Conservation (phyloP, 768 basidiomycete species). For the Boletus vinaceobasis region DNA sequence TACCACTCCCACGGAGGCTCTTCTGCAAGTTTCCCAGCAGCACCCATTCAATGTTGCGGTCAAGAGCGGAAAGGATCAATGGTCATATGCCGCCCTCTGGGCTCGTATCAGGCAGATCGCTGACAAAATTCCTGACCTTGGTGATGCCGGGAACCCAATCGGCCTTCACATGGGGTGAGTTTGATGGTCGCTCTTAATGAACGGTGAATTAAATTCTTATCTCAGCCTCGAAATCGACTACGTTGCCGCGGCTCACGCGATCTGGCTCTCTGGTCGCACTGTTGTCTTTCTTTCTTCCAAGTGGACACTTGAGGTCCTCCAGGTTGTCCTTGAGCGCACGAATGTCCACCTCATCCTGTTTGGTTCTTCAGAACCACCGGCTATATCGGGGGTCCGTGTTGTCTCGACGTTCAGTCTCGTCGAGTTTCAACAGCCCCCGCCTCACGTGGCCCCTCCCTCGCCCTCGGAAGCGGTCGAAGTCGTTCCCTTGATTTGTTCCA, state of each 20-base stretch:
- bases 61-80: slow-evolving; percentile 17
- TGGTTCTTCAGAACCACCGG: slow-evolving; percentile 14
- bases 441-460: slow-evolving; percentile 11
- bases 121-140: slow-evolving; percentile 17
- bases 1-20: slow-evolving; percentile 29
- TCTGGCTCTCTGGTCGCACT: slow-evolving; percentile 28
- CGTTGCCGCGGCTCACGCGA: slow-evolving; percentile 29
- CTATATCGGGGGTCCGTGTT: slow-evolving; percentile 5
- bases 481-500: slow-evolving; percentile 25
- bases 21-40: slow-evolving; percentile 28
- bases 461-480: slow-evolving; percentile 17
- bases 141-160: slow-evolving; percentile 15
- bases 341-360: slow-evolving; percentile 22
- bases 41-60: slow-evolving; percentile 24
- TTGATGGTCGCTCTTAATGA: not conserved
- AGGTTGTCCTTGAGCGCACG: slow-evolving; percentile 21
- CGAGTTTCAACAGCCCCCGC: slow-evolving; percentile 5
- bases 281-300: slow-evolving; percentile 29
- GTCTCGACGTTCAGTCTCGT: slow-evolving; percentile 21
- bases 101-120: slow-evolving; percentile 27
- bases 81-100: slow-evolving; percentile 34
- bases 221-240: slow-evolving; percentile 29
- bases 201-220: not conserved
- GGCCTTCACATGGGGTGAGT: slow-evolving; percentile 28
- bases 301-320: slow-evolving; percentile 28